These are phyloP conservation scores for Fraxinus americana DNA, from an alignment of 257 asterid genomes.

Conservation along the genomic window DNA sequence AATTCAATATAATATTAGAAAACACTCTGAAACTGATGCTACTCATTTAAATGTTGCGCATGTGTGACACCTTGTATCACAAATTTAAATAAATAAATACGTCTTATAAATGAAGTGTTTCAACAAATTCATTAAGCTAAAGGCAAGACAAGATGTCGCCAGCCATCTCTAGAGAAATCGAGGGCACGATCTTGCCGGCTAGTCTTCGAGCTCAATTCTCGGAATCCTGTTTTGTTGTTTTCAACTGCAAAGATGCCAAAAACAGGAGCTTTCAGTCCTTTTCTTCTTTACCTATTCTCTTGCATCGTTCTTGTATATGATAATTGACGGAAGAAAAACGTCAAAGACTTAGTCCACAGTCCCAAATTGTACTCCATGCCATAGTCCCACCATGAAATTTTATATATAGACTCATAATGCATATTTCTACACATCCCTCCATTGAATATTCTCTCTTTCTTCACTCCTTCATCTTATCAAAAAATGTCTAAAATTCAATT, in stretches of 20 bases:
- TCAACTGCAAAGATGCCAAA: too few species aligned
- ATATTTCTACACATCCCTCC: not conserved
- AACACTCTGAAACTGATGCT: too few species aligned
- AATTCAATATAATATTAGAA: too few species aligned
- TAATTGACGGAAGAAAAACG: not conserved
- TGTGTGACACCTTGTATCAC: too few species aligned
- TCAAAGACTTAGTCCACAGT: not conserved
- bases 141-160: too few species aligned
- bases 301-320: not conserved
- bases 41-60: too few species aligned
- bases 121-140: too few species aligned
- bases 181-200: not conserved
- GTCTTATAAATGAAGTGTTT: too few species aligned
- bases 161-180: not conserved
- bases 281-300: not conserved
- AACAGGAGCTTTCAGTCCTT: not conserved
- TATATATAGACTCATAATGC: not conserved
- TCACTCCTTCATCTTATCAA: not conserved
- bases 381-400: not conserved
- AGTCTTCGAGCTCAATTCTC: not conserved
- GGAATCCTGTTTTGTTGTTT: too few species aligned
- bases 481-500: not conserved
- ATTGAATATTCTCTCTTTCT: not conserved
- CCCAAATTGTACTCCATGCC: not conserved
- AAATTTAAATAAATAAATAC: too few species aligned